Evolutionary conservation across 805 yeast species (phyloP).

Genomic region (Starmerella lactis-condensi): DNA sequence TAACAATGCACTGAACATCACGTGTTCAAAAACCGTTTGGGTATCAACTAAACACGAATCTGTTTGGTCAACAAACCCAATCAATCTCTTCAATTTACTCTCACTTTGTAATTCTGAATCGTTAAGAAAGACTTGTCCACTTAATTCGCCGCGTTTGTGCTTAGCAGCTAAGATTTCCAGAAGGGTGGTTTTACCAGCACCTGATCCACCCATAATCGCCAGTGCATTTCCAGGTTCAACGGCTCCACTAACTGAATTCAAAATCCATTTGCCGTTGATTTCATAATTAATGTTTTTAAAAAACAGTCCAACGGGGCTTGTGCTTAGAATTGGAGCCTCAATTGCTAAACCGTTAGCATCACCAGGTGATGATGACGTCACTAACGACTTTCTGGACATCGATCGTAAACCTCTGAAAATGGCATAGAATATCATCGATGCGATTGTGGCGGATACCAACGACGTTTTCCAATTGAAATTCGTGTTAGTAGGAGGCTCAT

Average conservation of each 20-base stretch:
- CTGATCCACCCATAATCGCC: conserved; percentile 97
- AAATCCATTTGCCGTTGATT: conserved; percentile 32
- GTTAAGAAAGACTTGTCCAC: conserved; percentile 58
- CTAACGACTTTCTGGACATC: not conserved
- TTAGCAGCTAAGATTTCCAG: conserved; percentile 82
- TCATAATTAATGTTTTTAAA: conserved; percentile 59
- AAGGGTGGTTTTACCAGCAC: conserved; percentile 93
- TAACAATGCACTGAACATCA: conserved; percentile 72
- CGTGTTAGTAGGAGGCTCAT: conserved; percentile 39
- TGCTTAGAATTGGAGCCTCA: conserved; percentile 10
- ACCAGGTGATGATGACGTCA: not conserved
- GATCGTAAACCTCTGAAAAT: conserved; percentile 7
- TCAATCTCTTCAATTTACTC: conserved; percentile 31
- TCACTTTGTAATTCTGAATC: conserved; percentile 27
- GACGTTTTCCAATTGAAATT: too few species aligned
- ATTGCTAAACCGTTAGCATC: conserved; percentile 4
- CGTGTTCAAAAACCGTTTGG: conserved; percentile 87
- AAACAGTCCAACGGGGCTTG: conserved; percentile 45
- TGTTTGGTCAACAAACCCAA: conserved; percentile 83
- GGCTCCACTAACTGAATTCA: conserved; percentile 50
- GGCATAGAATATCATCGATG: conserved; percentile 15
- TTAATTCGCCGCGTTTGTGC: conserved; percentile 51
- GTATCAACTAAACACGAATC: conserved; percentile 84
- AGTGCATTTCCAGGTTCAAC: conserved; percentile 75
- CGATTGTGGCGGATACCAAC: conserved; percentile 11